Evolutionary conservation across 2,329 filamentous ascomycete species (phyloP).

Genomic region (Pestalotiopsis sp.): DNA sequence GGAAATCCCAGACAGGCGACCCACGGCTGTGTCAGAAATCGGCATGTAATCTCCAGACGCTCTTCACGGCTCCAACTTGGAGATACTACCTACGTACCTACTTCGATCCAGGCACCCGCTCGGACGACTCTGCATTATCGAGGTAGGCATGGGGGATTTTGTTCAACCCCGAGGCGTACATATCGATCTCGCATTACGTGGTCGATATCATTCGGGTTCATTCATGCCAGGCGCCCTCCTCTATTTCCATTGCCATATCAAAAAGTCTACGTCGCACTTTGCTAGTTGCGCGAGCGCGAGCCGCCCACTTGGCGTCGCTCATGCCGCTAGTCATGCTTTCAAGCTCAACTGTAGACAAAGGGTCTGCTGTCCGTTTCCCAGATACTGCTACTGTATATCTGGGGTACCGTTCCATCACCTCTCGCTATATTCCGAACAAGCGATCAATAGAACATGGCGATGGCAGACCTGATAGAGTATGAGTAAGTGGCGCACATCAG

Average conservation of each 20-base stretch:
- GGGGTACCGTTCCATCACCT: too few species aligned
- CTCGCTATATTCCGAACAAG: too few species aligned
- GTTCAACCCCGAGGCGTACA: neutral
- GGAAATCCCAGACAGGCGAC: neutral
- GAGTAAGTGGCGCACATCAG: too few species aligned
- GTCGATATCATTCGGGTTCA: neutral
- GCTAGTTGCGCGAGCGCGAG: neutral
- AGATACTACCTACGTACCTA: neutral
- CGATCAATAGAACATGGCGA: too few species aligned
- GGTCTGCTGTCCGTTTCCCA: neutral
- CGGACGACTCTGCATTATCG: neutral
- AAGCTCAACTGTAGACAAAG: neutral
- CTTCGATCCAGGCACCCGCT: neutral
- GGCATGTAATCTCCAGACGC: neutral
- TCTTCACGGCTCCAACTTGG: neutral
- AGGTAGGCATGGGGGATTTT: neutral
- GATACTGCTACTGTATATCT: too few species aligned
- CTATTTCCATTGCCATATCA: neutral
- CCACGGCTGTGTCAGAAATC: neutral
- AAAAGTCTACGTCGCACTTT: neutral
- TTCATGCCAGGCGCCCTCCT: neutral
- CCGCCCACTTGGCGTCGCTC: neutral
- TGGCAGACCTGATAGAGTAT: too few species aligned
- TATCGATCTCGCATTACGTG: neutral
- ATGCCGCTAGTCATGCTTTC: neutral